Base-by-base conservation (phyloP, 768 basidiomycete species). In the Tylopilus rubrobrunneus region DNA sequence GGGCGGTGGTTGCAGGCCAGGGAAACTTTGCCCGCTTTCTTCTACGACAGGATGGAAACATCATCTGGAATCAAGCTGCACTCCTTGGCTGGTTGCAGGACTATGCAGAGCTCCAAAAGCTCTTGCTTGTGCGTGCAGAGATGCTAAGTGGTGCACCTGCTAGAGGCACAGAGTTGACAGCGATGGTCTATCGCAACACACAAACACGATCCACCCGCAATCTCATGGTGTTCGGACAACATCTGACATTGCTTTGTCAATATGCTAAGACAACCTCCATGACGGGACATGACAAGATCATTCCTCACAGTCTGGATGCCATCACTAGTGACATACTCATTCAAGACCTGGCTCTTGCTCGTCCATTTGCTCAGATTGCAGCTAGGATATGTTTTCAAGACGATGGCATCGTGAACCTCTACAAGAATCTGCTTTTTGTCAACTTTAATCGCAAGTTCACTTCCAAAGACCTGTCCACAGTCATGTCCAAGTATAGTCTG, bases 371-470 rank as follows among this genome's bases (percentile, higher is more conserved):
- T 11, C 14, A 55, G 4, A 7, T 59, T 1, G 46, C 45, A 1
- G 39, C 52, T 2, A 39, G 23, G 1, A 7, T 41, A 0, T 57
- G 53, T 19, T 57, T 57, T 41, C 0, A 27, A 7, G 0, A 44
- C 1, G 0, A 31, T 0, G 4, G 1, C 1, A 28, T 55, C 8
- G 9, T 19, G 0, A 8, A 51, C 0, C 45, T 45, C 0, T 69
- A 69, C 36, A n/a, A 39, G 0, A 45, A 60, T 0, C 51, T 42
- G 2, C 5, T 67, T 0, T 67, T 69, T 42, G 52, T 69, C 27
- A 60, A 67, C 52, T 49, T 52, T 12, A 44, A 53, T 5, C 1
- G 12, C 0, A 5, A 5, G 5, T 57, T 54, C 14, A 49, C 53
- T 0, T 11, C 49, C 0, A 23, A 47, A 0, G 41, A 55, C 9